A percentile compares a stretch with the other conserved stretches of the same genome.
Conservation (phyloP, 2,329 filamentous ascomycete species). For the Aureobasidium sp. region DNA sequence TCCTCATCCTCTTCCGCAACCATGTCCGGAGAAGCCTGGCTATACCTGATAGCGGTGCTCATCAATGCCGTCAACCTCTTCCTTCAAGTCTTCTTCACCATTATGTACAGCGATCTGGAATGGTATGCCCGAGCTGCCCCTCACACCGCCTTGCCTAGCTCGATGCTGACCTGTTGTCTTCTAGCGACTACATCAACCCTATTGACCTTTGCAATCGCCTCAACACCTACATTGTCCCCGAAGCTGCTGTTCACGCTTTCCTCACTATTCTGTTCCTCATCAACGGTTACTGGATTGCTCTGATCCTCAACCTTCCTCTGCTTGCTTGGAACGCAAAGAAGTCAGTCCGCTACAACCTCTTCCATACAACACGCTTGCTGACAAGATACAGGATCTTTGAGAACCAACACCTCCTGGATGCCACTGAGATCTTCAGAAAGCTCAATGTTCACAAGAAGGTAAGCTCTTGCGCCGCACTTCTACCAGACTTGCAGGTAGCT, state of each 20-base stretch:
- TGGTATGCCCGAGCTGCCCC: constrained; percentile 56
- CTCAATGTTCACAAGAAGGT: constrained; percentile 99
- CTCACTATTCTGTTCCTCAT: constrained; percentile 93
- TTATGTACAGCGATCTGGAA: constrained; percentile 99
- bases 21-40: constrained; percentile 44
- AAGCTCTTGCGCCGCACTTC: constrained; percentile 19
- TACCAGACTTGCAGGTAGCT: constrained; percentile 8
- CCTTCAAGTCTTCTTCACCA: constrained; percentile 99
- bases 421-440: constrained; percentile 98
- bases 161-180: constrained; percentile 16
- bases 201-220: constrained; percentile 99
- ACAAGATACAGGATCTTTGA: constrained; percentile 71
- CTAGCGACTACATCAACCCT: constrained; percentile 97
- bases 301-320: constrained; percentile 86
- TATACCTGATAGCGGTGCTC: constrained; percentile 94
- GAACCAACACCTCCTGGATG: constrained; percentile 93
- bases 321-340: constrained; percentile 96
- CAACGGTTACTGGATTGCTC: constrained; percentile 96
- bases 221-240: constrained; percentile 98
- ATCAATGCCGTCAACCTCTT: constrained; percentile 99
- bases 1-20: constrained; percentile 19
- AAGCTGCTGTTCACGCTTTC: constrained; percentile 95
- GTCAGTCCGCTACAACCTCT: constrained; percentile 48
- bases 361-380: constrained; percentile 22
- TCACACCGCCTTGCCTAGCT: not conserved